Conservation (phyloP, 139 green algal species). For the Chlorella sp. region DNA sequence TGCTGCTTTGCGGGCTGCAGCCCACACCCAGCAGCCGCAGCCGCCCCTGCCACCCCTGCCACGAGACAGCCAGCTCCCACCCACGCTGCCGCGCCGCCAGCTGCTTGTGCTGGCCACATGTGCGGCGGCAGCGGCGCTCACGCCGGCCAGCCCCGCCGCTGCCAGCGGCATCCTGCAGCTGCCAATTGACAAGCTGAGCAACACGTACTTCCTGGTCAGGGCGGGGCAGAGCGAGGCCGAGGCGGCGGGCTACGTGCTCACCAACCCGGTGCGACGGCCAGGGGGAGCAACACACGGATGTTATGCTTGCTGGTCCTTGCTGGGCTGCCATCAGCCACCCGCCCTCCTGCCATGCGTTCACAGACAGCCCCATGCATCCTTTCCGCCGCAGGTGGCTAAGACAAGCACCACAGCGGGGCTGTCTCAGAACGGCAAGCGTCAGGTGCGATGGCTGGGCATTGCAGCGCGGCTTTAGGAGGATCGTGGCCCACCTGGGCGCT, state of each 20-base stretch:
- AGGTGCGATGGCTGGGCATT: constrained; percentile 58
- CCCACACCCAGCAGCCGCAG: no score
- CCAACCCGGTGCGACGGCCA: constrained; percentile 60
- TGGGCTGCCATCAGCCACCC: no score
- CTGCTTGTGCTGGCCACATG: no score
- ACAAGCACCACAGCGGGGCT: constrained; percentile 65
- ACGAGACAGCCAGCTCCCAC: no score
- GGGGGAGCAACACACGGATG: background rate
- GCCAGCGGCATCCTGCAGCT: constrained; percentile 68
- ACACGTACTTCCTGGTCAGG: constrained; percentile 75
- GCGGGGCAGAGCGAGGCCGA: constrained; percentile 77
- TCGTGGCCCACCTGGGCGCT: no score
- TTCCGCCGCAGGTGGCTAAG: constrained; percentile 60
- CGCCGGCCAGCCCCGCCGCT: background rate
- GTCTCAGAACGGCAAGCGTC: constrained; percentile 60
- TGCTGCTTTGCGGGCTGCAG: no score
- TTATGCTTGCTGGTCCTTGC: no score
- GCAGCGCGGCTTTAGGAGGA: no score
- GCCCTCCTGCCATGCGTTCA: no score
- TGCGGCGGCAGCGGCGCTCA: background rate
- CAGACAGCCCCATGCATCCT: no score
- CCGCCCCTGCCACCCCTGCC: no score
- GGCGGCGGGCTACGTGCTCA: constrained; percentile 56
- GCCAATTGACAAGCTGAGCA: constrained; percentile 68
- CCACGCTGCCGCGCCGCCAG: no score